Conservation (phyloP, 129 eudicot species). For the Pseudognaphalium luteoalbum region DNA sequence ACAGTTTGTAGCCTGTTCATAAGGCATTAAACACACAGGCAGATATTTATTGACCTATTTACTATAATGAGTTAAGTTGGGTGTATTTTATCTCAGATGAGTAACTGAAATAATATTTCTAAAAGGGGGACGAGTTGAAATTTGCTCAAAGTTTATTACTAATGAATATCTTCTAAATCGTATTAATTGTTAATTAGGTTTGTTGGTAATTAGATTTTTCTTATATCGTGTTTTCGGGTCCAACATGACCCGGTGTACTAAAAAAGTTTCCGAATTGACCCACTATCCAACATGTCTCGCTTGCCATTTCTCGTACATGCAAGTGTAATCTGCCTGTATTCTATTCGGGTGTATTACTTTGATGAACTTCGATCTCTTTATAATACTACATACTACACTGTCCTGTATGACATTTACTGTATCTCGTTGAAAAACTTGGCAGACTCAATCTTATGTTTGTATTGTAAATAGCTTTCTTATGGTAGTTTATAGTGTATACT, state of each 20-base stretch:
- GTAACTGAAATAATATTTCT: no score
- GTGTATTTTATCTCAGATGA: neutral
- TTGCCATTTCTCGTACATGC: neutral
- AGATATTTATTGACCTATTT: neutral
- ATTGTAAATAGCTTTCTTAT: no score
- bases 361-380: neutral
- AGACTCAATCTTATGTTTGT: neutral
- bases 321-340: neutral
- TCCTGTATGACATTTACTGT: conserved; percentile 1
- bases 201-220: neutral
- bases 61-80: neutral
- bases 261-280: neutral
- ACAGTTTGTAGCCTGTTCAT: neutral
- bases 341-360: neutral
- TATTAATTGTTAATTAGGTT: neutral
- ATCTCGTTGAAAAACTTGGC: neutral
- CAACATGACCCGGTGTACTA: neutral
- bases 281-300: neutral
- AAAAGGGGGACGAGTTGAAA: neutral
- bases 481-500: no score
- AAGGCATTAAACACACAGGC: neutral
- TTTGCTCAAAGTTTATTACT: neutral
- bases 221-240: neutral
- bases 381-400: neutral
- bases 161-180: neutral